A percentile compares a stretch with the other conserved stretches of the same genome.
These are phyloP conservation scores for Suillus plorans DNA, from an alignment of 768 basidiomycete genomes.

Conservation along the genomic window DNA sequence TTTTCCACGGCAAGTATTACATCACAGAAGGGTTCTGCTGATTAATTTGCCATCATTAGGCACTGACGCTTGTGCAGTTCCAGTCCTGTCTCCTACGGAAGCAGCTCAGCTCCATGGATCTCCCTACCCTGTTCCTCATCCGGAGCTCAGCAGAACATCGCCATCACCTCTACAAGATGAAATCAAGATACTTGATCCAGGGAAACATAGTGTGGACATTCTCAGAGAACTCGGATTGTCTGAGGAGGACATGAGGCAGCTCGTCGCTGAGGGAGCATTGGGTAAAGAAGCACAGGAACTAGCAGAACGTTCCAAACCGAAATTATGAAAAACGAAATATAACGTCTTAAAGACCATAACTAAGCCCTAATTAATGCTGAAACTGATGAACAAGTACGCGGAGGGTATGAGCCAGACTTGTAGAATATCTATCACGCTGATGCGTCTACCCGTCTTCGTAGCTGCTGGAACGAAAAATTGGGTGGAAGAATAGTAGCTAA, in stretches of 20 bases:
- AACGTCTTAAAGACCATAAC: background rate
- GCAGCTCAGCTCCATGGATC: conserved; percentile 45
- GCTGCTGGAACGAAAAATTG: conserved; percentile 31
- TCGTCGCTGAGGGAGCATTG: conserved; percentile 50
- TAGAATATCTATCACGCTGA: conserved; percentile 17
- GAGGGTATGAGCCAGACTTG: too few relatives aligned
- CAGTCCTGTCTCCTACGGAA: conserved; percentile 65
- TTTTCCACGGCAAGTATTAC: conserved; percentile 58
- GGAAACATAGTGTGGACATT: conserved; percentile 54
- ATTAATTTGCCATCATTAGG: conserved; percentile 35
- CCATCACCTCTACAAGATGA: conserved; percentile 15
- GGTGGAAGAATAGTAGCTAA: conserved; percentile 31
- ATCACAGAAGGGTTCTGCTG: background rate
- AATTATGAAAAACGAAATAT: conserved; percentile 19
- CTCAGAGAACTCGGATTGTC: conserved; percentile 51
- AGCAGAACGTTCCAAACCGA: conserved; percentile 21
- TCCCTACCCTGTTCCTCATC: conserved; percentile 52
- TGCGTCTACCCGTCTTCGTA: conserved; percentile 27
- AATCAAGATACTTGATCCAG: conserved; percentile 39
- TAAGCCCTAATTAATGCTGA: background rate
- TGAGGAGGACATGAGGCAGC: conserved; percentile 36
- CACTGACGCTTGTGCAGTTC: conserved; percentile 70
- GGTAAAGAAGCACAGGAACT: conserved; percentile 31
- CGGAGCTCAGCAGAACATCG: conserved; percentile 39
- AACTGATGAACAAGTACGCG: background rate